Percentiles rank a stretch among this genome's conserved stretches.
phyloP scores from a whole-genome alignment of 1,284 basidiomycete genomes.

The Malassezia pachydermatis region DNA sequence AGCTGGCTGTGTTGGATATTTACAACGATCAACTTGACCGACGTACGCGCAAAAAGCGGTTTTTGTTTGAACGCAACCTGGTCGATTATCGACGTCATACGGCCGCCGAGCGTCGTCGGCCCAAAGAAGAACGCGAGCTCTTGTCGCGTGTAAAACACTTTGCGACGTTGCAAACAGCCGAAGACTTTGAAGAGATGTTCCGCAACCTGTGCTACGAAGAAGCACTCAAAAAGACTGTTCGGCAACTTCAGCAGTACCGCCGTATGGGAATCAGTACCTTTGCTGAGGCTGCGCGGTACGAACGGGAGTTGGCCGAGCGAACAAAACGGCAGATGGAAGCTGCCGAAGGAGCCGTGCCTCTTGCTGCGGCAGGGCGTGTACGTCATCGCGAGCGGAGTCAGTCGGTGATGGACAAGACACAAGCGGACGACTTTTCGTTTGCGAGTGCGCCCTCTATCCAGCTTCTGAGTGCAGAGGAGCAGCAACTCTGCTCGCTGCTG shows the following conservation, averaged over 20 bases:
- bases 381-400: conserved; percentile 30
- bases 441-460: conserved; percentile 35
- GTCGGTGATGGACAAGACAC: conserved; percentile 14
- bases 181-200: conserved; percentile 79
- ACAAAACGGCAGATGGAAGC: conserved; percentile 30
- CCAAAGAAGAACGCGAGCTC: conserved; percentile 83
- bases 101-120: conserved; percentile 76
- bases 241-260: conserved; percentile 43
- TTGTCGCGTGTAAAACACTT: conserved; percentile 81
- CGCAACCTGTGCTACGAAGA: conserved; percentile 63
- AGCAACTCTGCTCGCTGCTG: conserved; percentile 36
- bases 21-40: conserved; percentile 86
- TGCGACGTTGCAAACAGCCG: conserved; percentile 77
- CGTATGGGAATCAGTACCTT: conserved; percentile 39
- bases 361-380: conserved; percentile 21
- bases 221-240: conserved; percentile 33
- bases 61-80: conserved; percentile 84
- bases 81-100: conserved; percentile 78
- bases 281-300: conserved; percentile 38
- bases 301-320: conserved; percentile 40
- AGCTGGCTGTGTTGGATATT: conserved; percentile 79
- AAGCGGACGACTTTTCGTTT: conserved; percentile 31
- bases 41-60: conserved; percentile 71
- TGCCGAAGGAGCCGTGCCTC: conserved; percentile 32
- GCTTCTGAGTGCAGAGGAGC: conserved; percentile 37